A percentile compares a stretch with the other conserved stretches of the same genome.
These are phyloP conservation scores for Allium sativum DNA, from an alignment of 106 monocot genomes.

Conservation along the genomic window DNA sequence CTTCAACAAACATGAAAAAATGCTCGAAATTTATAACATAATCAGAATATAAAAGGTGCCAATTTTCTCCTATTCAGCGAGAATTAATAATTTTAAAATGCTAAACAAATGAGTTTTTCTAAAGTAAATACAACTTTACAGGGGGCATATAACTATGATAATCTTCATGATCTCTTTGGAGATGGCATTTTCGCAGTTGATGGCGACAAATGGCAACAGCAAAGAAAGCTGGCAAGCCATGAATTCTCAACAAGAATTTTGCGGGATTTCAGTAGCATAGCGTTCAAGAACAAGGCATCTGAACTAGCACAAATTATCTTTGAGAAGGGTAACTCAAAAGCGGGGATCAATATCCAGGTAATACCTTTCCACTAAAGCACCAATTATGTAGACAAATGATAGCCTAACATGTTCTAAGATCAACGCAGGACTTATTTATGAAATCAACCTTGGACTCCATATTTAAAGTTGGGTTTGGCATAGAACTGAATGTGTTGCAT, in stretches of 20 bases:
- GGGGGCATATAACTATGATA: not conserved
- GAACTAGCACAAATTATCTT: conserved; percentile 27
- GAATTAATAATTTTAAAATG: too few relatives aligned
- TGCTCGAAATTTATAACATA: too few relatives aligned
- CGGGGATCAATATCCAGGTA: conserved; percentile 41
- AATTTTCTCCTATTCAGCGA: too few relatives aligned
- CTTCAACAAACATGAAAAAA: too few relatives aligned
- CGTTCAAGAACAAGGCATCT: conserved; percentile 31
- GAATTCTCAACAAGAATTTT: conserved; percentile 31
- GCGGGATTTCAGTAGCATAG: conserved; percentile 25
- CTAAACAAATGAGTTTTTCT: too few relatives aligned
- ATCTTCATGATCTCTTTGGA: conserved; percentile 13
- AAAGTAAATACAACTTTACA: too few relatives aligned
- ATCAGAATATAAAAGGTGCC: too few relatives aligned
- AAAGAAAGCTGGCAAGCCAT: conserved; percentile 12
- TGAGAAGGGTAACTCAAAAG: conserved; percentile 6
- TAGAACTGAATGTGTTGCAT: conserved; percentile 24
- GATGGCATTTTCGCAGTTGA: conserved; percentile 29
- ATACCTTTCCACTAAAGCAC: not conserved
- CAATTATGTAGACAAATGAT: not conserved
- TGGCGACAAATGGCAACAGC: conserved; percentile 21
- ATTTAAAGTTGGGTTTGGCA: conserved; percentile 44
- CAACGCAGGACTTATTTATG: conserved; percentile 30
- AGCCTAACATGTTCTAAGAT: too few relatives aligned
- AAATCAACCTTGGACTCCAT: conserved; percentile 48